A percentile compares a stretch with the other conserved stretches of the same genome.
Conservation (phyloP, 1,284 basidiomycete genomes). For the Volvariella volvacea region DNA sequence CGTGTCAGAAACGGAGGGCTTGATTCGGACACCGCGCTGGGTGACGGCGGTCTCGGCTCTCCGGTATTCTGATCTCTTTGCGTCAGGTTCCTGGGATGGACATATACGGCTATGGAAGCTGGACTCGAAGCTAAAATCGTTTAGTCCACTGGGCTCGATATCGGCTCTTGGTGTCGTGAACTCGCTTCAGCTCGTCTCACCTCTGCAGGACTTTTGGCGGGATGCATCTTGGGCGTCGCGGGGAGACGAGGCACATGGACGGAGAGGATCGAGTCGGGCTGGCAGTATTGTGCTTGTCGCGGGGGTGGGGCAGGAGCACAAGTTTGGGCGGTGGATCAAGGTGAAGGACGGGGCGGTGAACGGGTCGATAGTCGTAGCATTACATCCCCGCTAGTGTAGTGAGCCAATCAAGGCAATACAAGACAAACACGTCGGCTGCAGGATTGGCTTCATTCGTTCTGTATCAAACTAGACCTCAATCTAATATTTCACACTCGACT, state of each 20-base stretch:
- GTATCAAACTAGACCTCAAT: too few relatives aligned
- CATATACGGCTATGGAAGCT: conserved; percentile 86
- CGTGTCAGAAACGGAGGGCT: conserved; percentile 66
- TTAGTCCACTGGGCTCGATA: conserved; percentile 60
- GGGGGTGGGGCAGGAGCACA: conserved; percentile 82
- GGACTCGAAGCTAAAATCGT: conserved; percentile 69
- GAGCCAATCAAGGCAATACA: too few relatives aligned
- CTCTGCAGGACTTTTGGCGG: conserved; percentile 45
- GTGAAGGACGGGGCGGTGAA: conserved; percentile 69
- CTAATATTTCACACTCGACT: too few relatives aligned
- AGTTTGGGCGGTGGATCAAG: conserved; percentile 84
- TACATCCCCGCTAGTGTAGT: conserved; percentile 15
- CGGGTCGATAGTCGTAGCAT: conserved; percentile 59
- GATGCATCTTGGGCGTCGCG: conserved; percentile 32
- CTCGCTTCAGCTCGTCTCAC: conserved; percentile 74
- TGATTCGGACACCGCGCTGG: conserved; percentile 80
- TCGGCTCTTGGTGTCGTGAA: conserved; percentile 80
- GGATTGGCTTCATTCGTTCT: too few relatives aligned
- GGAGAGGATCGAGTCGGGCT: conserved; percentile 7
- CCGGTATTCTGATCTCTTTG: conserved; percentile 88
- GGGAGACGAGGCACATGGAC: background rate
- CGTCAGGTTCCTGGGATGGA: conserved; percentile 92
- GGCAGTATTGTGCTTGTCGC: conserved; percentile 59
- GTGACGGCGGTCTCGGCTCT: conserved; percentile 81
- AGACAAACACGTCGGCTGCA: too few relatives aligned